A percentile compares a stretch with the other conserved stretches of the same genome.
These are phyloP conservation scores for Dioscorea alata DNA, from an alignment of 106 monocot genomes.

Conservation along the genomic window DNA sequence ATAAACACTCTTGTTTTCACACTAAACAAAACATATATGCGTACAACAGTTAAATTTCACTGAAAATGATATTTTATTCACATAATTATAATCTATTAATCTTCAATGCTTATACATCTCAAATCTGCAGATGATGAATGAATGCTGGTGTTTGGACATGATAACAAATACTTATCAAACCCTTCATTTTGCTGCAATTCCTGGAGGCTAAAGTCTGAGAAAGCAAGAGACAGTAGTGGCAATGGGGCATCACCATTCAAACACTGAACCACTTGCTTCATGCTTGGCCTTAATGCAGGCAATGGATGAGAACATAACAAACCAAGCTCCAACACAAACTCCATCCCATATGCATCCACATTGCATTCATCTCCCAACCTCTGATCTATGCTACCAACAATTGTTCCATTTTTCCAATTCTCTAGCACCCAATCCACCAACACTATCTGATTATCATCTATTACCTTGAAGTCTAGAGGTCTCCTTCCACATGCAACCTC, in stretches of 20 bases:
- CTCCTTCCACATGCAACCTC: conserved; percentile 15
- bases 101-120: too few relatives aligned
- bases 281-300: conserved; percentile 1
- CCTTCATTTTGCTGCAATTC: background rate
- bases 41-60: too few relatives aligned
- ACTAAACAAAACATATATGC: too few relatives aligned
- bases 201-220: background rate
- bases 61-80: too few relatives aligned
- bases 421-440: conserved; percentile 3
- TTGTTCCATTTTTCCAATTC: conserved; percentile 1
- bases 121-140: too few relatives aligned
- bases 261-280: background rate
- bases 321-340: conserved; percentile 1
- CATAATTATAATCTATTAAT: too few relatives aligned
- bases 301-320: background rate
- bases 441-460: background rate
- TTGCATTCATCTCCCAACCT: background rate
- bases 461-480: background rate
- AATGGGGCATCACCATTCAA: background rate
- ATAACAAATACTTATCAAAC: background rate
- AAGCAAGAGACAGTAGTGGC: background rate
- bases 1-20: too few relatives aligned
- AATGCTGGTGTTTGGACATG: background rate
- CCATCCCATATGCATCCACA: conserved; percentile 11
- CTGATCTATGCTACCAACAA: background rate